phyloP scores from a whole-genome alignment of 2,329 filamentous ascomycete species.

The Botryosphaeria dothidea region DNA sequence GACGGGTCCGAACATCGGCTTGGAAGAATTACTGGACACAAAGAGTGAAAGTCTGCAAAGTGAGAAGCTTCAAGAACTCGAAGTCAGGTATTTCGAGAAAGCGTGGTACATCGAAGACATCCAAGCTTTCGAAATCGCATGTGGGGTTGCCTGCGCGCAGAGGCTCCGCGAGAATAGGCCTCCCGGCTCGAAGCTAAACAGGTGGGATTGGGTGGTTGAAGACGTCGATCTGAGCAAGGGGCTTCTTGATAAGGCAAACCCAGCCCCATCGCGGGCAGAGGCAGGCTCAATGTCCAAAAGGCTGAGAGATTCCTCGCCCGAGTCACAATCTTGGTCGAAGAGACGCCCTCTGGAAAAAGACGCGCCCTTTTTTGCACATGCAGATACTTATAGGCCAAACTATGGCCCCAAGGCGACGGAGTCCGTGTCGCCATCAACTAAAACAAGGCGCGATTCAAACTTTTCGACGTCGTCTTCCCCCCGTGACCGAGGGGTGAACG shows the following conservation, averaged over 20 bases:
- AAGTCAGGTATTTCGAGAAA: not conserved
- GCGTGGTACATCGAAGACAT: not conserved
- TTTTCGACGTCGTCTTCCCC: not conserved
- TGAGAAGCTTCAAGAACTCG: not conserved
- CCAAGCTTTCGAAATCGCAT: not conserved
- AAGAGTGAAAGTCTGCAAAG: not conserved
- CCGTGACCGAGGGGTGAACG: not conserved
- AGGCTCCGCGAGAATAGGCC: not conserved
- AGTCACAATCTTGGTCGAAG: not conserved
- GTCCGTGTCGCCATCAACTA: not conserved
- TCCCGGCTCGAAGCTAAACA: not conserved
- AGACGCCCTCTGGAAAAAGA: not conserved
- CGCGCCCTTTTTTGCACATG: not conserved
- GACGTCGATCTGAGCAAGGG: not conserved
- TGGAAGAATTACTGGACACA: not conserved
- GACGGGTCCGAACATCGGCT: not conserved
- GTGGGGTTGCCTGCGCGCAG: not conserved
- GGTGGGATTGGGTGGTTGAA: not conserved
- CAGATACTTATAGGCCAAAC: conserved; percentile 7
- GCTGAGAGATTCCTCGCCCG: not conserved
- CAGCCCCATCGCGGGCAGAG: not conserved
- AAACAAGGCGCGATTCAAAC: not conserved
- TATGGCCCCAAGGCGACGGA: not conserved
- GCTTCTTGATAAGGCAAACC: not conserved
- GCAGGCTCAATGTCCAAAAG: conserved; percentile 3